These are phyloP conservation scores for Ganoderma meredithae DNA, from an alignment of 1,284 basidiomycete genomes.

Conservation along the genomic window DNA sequence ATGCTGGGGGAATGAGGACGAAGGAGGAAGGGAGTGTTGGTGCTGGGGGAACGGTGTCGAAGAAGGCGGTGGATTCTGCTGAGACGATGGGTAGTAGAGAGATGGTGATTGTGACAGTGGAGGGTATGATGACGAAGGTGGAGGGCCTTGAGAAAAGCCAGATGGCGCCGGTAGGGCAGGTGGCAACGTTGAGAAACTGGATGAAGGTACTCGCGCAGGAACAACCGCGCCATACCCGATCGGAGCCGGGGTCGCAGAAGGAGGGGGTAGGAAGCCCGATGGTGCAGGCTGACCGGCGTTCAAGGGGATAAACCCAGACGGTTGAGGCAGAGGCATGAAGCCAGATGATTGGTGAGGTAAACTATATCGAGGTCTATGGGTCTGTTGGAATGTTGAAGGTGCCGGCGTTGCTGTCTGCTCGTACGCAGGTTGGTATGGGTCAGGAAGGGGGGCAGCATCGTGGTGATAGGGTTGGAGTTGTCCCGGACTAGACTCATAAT, in stretches of 20 bases:
- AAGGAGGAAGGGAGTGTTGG: constrained; percentile 15
- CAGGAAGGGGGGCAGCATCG: constrained; percentile 42
- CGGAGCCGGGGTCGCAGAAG: constrained; percentile 41
- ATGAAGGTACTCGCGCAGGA: constrained; percentile 47
- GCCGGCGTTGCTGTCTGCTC: constrained; percentile 49
- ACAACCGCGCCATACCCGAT: constrained; percentile 37
- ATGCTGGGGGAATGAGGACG: constrained; percentile 28
- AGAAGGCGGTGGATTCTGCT: constrained; percentile 34
- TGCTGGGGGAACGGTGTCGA: constrained; percentile 15
- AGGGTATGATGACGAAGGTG: constrained; percentile 32
- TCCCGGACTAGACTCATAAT: constrained; percentile 43
- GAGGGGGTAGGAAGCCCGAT: constrained; percentile 51
- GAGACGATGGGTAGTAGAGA: constrained; percentile 36
- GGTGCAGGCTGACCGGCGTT: constrained; percentile 54
- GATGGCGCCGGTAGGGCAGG: constrained; percentile 31
- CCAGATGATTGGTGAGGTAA: constrained; percentile 72
- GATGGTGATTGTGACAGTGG: constrained; percentile 26
- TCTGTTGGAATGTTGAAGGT: constrained; percentile 43
- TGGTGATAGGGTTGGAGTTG: constrained; percentile 44
- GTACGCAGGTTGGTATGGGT: constrained; percentile 61
- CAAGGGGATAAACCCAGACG: constrained; percentile 42
- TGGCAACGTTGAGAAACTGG: constrained; percentile 35
- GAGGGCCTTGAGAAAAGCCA: constrained; percentile 32
- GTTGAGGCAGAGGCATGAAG: constrained; percentile 53
- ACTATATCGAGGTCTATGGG: constrained; percentile 64